A percentile compares a stretch with the other conserved stretches of the same genome.
phyloP scores from a whole-genome alignment of 2,329 filamentous ascomycete species.

The Hirsutella minnesotensis region DNA sequence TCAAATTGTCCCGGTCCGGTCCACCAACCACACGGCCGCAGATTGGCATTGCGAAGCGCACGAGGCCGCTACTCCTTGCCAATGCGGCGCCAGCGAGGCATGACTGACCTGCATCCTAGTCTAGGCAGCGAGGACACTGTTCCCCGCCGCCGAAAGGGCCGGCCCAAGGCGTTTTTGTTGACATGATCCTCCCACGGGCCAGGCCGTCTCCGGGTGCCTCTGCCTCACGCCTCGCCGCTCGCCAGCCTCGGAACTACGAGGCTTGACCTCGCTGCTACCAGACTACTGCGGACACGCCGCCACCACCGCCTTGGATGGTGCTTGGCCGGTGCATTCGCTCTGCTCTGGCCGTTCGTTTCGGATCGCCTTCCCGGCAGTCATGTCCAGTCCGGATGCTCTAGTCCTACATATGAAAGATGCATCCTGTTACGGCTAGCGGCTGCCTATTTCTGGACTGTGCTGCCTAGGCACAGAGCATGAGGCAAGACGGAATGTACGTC shows the following conservation, averaged over 20 bases:
- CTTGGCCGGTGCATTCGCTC: too few species aligned
- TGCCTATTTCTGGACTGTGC: background rate
- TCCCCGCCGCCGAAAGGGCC: constrained; percentile 11
- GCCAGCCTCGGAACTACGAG: background rate
- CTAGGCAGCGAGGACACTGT: background rate
- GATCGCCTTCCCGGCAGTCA: too few species aligned
- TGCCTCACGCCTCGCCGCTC: background rate
- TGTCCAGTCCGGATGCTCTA: background rate
- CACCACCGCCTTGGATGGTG: too few species aligned
- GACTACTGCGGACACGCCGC: too few species aligned
- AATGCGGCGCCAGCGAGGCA: too few species aligned
- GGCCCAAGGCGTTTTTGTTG: background rate
- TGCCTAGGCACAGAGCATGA: background rate
- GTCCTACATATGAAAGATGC: background rate
- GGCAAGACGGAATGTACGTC: background rate
- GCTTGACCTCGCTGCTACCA: background rate
- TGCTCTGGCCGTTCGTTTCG: too few species aligned
- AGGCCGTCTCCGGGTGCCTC: background rate
- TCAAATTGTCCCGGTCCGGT: too few species aligned
- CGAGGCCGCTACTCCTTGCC: too few species aligned
- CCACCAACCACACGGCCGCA: too few species aligned
- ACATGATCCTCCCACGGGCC: background rate
- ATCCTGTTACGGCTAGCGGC: constrained; percentile 2
- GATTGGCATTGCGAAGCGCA: too few species aligned
- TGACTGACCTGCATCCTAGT: too few species aligned